Base-by-base conservation (phyloP, 73 alveolate genomes). In the Diophrys sp. region DNA sequence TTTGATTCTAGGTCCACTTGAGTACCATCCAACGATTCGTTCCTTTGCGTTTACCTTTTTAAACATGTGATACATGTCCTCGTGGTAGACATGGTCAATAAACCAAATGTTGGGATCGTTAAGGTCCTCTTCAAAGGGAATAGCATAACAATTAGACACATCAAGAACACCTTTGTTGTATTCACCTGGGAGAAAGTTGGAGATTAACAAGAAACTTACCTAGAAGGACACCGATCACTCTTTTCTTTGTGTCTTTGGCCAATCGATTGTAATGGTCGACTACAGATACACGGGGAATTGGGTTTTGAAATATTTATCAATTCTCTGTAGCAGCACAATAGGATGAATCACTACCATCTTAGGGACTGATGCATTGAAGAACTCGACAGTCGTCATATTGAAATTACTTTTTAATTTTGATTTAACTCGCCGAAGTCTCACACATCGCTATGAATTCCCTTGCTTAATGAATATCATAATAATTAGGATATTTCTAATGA, bases 121-220 rank as follows among this genome's bases (percentile, higher is more conserved):
- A 32, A 98, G 98, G 85, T 98, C 99, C 88, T 98, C 99, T 73
- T 98, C 99, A 80, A 98, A 98, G 23, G 99, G 99, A 24, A 98
- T 91, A 0, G 99, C 99, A 75, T 91, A 98, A 85, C 99, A 94
- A 87, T 98, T 98, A 57, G 99, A 92, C 26, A 98, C 95, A 91
- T 98, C 99, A 31, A 96, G 89, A 71, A 93, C 94, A 32, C 97
- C 98, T 68, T 97, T 96, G 74, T 95, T 67, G 74, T 96, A 95
- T 89, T 94, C 94, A 2, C 98, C 94, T 33, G 67, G 72, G 1
- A 73, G 29, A 25, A 44, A 44, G 5, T 44, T 44, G 62, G 62
- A 31, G 23, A 23, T 31, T 68, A 0, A 70, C 24, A 1, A 23
- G 30, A 8, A 56, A 67, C 85, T 91, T 95, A 71, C 98, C 99